Evolutionary conservation across 73 alveolate genomes (phyloP).

Genomic region (Stentor coeruleus): DNA sequence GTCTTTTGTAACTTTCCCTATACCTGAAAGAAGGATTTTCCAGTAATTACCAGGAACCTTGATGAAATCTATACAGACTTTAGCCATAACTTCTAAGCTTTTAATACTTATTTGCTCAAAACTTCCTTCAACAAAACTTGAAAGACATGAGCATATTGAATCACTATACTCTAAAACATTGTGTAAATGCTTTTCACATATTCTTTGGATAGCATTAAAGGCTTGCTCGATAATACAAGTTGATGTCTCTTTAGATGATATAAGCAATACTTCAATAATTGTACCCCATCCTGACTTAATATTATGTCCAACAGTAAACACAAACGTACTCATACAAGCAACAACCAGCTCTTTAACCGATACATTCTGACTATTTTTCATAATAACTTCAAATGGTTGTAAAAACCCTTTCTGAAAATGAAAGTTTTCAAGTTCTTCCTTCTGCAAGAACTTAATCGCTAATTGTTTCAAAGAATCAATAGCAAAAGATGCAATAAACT

Average conservation of each 20-base stretch:
- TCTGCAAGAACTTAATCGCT: slow-evolving; percentile 64
- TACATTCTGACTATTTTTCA: slow-evolving; percentile 28
- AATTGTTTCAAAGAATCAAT: slow-evolving; percentile 72
- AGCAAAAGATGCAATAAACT: slow-evolving; percentile 39
- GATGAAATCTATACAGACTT: background rate
- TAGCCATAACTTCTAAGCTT: background rate
- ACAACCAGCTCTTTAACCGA: slow-evolving; percentile 2
- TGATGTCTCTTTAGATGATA: background rate
- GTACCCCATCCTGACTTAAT: background rate
- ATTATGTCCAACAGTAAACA: background rate
- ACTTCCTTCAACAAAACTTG: background rate
- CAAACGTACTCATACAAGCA: background rate
- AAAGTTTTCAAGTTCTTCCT: slow-evolving; percentile 64
- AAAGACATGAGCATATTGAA: background rate
- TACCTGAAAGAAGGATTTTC: background rate
- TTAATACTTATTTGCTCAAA: background rate
- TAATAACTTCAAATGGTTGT: slow-evolving; percentile 71
- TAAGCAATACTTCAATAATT: background rate
- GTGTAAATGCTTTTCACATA: background rate
- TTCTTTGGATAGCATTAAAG: background rate
- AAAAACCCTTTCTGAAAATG: slow-evolving; percentile 74
- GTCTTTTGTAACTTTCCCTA: background rate
- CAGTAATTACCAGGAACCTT: background rate
- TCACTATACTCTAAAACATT: background rate
- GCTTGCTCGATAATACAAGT: background rate